Base-by-base conservation (phyloP, 306 rosid species). In the Medicago ruthenica region DNA sequence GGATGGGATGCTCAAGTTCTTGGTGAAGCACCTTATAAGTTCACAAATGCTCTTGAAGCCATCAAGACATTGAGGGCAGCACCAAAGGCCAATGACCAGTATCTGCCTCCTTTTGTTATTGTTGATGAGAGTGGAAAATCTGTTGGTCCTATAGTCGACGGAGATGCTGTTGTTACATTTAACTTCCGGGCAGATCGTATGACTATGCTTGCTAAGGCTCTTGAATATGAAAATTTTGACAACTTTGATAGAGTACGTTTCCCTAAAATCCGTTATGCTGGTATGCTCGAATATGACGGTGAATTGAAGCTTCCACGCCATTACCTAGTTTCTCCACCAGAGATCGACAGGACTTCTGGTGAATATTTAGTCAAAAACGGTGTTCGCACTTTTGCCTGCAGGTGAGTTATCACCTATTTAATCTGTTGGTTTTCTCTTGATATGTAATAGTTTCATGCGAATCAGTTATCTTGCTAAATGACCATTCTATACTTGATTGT, bases 1-100 rank as follows among this genome's bases (percentile, higher is more conserved):
- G 99, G 99, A n/a, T 96, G 99, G 99, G 93, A 96, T 86, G 99
- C 99, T 64, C 99, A 96, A 81, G 99, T 96, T 83, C 99, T 96
- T 60, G 99, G 99, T 42, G 97, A 96, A 88, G 99, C 98, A 24
- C 97, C 99, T 50, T 6, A 85, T 75, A 90, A 96, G 74, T 92
- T 96, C 74, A 88, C 21, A 70, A 90, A 8, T 82, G 91, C 90
- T 16, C 48, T 92, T 80, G 99, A 96, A 79, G 99, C 96, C 70
- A 83, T 96, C 79, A 90, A 96, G 88, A 90, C 47, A 58, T 84
- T 92, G 81, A 89, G 99, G 80, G 84, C 61, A 36, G 98, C 79
- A 53, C 87, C 88, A 50, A 90, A 89, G 0, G 87, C 90, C 76
- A 96, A 70, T 76, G 99, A 96, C 80, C 99, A 96, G 81, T 96